phyloP scores from a whole-genome alignment of 192 early-diverging fungal species.

The Linderina pennispora region DNA sequence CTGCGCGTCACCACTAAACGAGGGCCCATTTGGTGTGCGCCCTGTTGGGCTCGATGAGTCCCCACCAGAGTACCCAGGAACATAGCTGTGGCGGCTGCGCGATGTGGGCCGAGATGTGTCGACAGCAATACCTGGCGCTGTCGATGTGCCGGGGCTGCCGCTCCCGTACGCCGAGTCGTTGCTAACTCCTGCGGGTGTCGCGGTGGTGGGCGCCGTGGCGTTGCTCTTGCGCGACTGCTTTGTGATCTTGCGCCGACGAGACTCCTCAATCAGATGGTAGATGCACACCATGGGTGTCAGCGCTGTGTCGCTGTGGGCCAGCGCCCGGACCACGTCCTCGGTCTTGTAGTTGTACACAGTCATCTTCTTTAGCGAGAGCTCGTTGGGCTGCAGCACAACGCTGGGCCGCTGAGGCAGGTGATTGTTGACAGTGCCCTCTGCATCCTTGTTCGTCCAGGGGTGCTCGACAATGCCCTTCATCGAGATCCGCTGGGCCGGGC shows the following conservation, averaged over 20 bases:
- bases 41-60: too few relatives aligned
- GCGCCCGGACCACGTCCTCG: background rate
- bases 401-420: conserved; percentile 48
- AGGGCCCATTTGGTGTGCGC: too few relatives aligned
- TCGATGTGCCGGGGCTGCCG: too few relatives aligned
- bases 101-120: conserved; percentile 21
- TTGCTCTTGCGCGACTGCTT: background rate
- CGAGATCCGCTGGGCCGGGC: conserved; percentile 52
- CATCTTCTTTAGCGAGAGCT: background rate
- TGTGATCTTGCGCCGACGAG: background rate
- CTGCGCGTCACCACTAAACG: too few relatives aligned
- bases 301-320: background rate
- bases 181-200: too few relatives aligned
- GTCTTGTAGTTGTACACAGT: background rate
- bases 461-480: conserved; percentile 54
- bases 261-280: conserved; percentile 3
- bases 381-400: conserved; percentile 1
- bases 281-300: background rate
- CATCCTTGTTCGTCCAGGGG: conserved; percentile 62
- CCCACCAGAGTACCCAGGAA: conserved; percentile 18
- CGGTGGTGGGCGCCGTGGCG: conserved; percentile 6
- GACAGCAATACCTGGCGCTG: too few relatives aligned
- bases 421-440: conserved; percentile 42
- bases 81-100: conserved; percentile 30
- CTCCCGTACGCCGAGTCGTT: too few relatives aligned